These are phyloP conservation scores for Monascus purpureus DNA, from an alignment of 495 filamentous ascomycete species.

Conservation along the genomic window DNA sequence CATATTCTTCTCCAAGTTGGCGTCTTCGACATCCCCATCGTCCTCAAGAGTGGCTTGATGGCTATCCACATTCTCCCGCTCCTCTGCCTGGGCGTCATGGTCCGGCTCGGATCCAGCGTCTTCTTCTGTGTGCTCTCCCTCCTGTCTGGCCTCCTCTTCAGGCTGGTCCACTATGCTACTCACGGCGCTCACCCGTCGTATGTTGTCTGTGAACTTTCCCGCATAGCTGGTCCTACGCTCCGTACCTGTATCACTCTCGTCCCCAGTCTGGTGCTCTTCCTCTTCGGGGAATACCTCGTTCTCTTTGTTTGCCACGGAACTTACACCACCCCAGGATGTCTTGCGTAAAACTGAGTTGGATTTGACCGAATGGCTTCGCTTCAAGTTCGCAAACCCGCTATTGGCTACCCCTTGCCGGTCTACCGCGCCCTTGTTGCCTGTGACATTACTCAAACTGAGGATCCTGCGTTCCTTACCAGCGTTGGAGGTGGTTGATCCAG, in stretches of 20 bases:
- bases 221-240: conserved; percentile 41
- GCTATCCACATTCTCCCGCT: not conserved
- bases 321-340: conserved; percentile 53
- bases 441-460: conserved; percentile 77
- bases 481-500: conserved; percentile 35
- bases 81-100: not conserved
- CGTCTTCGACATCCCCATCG: conserved; percentile 15
- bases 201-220: conserved; percentile 32
- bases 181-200: conserved; percentile 34
- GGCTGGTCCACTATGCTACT: not conserved
- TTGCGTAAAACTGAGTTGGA: conserved; percentile 53
- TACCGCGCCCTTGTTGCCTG: conserved; percentile 50
- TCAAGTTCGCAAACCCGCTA: conserved; percentile 35
- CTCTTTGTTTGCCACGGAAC: conserved; percentile 41
- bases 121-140: conserved; percentile 6
- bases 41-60: conserved; percentile 9
- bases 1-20: conserved; percentile 16
- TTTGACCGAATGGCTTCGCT: conserved; percentile 60
- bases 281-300: conserved; percentile 45
- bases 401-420: conserved; percentile 38
- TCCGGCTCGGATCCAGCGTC: conserved; percentile 7
- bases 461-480: conserved; percentile 52
- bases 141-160: conserved; percentile 6
- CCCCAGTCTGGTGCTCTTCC: conserved; percentile 30
- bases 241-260: conserved; percentile 35